These are phyloP conservation scores for Phanerochaete carnosa DNA, from an alignment of 768 basidiomycete species.

Conservation along the genomic window DNA sequence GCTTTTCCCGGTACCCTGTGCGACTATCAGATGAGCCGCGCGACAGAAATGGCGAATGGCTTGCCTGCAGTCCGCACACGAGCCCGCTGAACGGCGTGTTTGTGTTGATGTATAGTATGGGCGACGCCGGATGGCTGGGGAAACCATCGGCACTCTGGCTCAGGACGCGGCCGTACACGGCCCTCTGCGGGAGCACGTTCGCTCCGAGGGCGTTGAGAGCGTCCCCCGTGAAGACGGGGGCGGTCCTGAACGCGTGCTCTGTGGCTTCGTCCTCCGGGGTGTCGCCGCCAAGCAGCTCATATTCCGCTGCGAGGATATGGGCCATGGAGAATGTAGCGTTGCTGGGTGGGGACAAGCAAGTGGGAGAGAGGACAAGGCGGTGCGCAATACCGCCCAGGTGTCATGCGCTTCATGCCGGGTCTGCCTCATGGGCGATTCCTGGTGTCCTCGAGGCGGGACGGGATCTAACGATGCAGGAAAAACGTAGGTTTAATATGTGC, in stretches of 20 bases:
- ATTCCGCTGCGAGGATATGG: neutral
- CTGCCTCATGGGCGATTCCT: no score
- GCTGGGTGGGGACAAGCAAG: no score
- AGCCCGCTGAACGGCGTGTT: conserved; percentile 70
- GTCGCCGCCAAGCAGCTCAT: conserved; percentile 2
- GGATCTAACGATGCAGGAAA: no score
- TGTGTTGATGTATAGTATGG: conserved; percentile 10
- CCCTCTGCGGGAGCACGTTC: conserved; percentile 1
- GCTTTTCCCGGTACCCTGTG: conserved; percentile 59
- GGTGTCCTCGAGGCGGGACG: neutral
- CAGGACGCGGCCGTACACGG: conserved; percentile 8
- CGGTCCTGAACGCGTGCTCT: conserved; percentile 1
- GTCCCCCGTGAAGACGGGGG: conserved; percentile 10
- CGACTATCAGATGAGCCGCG: neutral
- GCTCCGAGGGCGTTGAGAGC: neutral
- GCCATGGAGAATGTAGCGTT: no score
- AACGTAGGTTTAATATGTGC: no score
- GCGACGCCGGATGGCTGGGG: neutral
- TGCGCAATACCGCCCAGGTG: no score
- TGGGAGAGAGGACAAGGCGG: no score
- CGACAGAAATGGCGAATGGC: neutral
- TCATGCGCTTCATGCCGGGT: no score
- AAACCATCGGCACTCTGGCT: neutral
- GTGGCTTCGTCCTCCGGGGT: neutral
- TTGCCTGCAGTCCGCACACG: conserved; percentile 60